Conservation (phyloP, 1,139 yeast genomes). For the Hyphopichia burtonii region DNA sequence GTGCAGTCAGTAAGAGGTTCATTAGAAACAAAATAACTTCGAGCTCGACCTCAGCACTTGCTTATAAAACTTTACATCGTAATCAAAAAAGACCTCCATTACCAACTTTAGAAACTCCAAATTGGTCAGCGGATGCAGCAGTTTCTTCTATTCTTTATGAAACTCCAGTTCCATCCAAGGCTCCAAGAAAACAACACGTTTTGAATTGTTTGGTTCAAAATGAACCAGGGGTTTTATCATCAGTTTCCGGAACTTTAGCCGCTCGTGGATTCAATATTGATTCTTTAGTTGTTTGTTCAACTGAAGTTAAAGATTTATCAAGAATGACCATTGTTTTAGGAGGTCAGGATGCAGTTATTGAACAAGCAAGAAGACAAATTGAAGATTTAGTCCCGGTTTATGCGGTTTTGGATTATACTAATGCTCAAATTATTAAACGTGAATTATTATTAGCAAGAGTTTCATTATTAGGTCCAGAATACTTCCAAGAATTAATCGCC, state of each 20-base stretch:
- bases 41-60: slow-evolving; percentile 90
- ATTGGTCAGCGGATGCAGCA: slow-evolving; percentile 94
- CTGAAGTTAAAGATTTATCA: slow-evolving; percentile 92
- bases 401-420: slow-evolving; percentile 93
- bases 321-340: slow-evolving; percentile 95
- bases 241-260: slow-evolving; percentile 93
- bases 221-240: slow-evolving; percentile 95
- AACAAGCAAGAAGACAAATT: slow-evolving; percentile 97
- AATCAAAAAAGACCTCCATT: slow-evolving; percentile 86
- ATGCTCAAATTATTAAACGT: slow-evolving; percentile 85
- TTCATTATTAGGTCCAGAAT: slow-evolving; percentile 92
- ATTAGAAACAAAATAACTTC: slow-evolving; percentile 28
- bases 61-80: slow-evolving; percentile 87
- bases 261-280: slow-evolving; percentile 98
- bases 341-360: slow-evolving; percentile 95
- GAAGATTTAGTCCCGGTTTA: slow-evolving; percentile 98
- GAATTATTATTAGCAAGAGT: slow-evolving; percentile 90
- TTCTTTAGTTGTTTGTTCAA: slow-evolving; percentile 92
- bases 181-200: slow-evolving; percentile 79
- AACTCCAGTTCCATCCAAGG: slow-evolving; percentile 74
- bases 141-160: slow-evolving; percentile 93
- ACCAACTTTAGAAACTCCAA: slow-evolving; percentile 93
- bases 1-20: background rate
- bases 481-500: slow-evolving; percentile 89
- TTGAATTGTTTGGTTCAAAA: slow-evolving; percentile 96